Evolutionary conservation across 140 eudicot genomes (phyloP).

Genomic region (Bidens hawaiensis): DNA sequence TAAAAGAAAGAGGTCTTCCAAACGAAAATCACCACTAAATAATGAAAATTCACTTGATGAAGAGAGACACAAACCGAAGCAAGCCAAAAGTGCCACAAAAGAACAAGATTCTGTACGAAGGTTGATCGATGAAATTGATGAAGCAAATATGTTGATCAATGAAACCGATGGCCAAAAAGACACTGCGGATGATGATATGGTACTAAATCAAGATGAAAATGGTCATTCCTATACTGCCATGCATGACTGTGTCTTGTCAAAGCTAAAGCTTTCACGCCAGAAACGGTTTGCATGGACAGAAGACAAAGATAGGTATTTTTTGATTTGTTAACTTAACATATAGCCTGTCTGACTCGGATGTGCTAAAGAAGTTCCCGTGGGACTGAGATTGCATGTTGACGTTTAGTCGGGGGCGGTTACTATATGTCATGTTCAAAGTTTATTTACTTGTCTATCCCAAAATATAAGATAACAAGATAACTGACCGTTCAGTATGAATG

Average conservation of each 20-base stretch:
- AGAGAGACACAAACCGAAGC: constrained; percentile 27
- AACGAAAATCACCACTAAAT: constrained; percentile 24
- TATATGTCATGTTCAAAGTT: too few species aligned
- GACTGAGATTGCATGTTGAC: neutral
- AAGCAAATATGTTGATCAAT: constrained; percentile 20
- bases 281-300: constrained; percentile 80
- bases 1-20: constrained; percentile 46
- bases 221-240: constrained; percentile 29
- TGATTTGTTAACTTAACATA: constrained; percentile 5
- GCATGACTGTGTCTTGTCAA: constrained; percentile 46
- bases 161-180: constrained; percentile 33
- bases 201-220: constrained; percentile 39
- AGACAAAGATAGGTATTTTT: constrained; percentile 57
- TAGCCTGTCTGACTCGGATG: neutral
- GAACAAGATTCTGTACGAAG: constrained; percentile 15
- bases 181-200: constrained; percentile 33
- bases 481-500: neutral
- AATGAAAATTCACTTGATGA: constrained; percentile 20
- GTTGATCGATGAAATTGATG: constrained; percentile 25
- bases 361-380: neutral
- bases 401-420: too few species aligned
- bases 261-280: constrained; percentile 41
- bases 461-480: neutral
- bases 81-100: constrained; percentile 14
- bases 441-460: neutral